These are phyloP conservation scores for Acer negundo DNA, from an alignment of 345 rosid genomes.

Conservation along the genomic window DNA sequence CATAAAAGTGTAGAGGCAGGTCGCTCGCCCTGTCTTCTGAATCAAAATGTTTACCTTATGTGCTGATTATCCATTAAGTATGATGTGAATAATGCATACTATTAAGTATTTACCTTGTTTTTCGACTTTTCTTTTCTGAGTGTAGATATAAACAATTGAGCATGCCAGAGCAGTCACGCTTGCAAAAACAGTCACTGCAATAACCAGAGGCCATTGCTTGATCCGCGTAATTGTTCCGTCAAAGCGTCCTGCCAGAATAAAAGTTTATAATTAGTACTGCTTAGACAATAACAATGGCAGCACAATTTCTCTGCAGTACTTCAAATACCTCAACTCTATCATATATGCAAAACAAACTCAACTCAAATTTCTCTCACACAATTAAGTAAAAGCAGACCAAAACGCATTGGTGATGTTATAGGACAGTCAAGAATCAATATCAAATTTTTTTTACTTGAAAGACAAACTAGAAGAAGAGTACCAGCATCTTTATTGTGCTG, in stretches of 20 bases:
- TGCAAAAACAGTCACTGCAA: slow-evolving; percentile 13
- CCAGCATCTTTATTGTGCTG: slow-evolving; percentile 39
- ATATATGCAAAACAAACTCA: neutral
- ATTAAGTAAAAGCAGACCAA: neutral
- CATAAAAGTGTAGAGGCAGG: slow-evolving; percentile 26
- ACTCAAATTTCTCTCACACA: too few species aligned
- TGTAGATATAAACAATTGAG: slow-evolving; percentile 6
- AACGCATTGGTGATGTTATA: neutral
- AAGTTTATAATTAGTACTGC: neutral
- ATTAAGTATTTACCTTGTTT: slow-evolving; percentile 25
- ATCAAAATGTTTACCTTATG: slow-evolving; percentile 5
- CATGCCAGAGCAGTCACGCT: slow-evolving; percentile 2
- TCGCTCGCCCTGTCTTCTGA: slow-evolving; percentile 10
- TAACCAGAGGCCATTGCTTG: slow-evolving; percentile 6
- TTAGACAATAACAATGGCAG: neutral
- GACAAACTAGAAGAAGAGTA: neutral
- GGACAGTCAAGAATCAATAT: neutral
- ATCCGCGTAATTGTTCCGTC: neutral
- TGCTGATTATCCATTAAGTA: neutral
- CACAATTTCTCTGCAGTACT: neutral
- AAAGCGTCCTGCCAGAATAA: neutral
- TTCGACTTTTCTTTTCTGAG: slow-evolving; percentile 10
- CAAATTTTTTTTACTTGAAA: neutral
- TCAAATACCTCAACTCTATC: neutral
- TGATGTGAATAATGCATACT: neutral